Evolutionary conservation across 1,284 basidiomycete genomes (phyloP).

Genomic region (Omphalotus olearius): DNA sequence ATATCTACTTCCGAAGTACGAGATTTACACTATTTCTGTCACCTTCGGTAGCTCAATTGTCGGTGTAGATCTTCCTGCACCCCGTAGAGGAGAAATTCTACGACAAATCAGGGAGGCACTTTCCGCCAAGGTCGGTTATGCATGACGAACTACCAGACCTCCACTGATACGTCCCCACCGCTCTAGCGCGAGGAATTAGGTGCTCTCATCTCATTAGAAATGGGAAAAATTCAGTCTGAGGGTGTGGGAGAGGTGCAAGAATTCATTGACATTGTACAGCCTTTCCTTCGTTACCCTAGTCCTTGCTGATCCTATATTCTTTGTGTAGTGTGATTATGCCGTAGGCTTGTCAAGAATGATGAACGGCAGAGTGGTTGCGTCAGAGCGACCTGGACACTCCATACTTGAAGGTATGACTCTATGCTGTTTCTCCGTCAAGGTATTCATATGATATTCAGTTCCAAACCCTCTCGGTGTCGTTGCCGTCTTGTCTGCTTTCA

Average conservation of each 20-base stretch:
- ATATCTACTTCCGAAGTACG: slow-evolving; percentile 57
- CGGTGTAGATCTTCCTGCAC: slow-evolving; percentile 65
- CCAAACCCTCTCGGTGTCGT: slow-evolving; percentile 92
- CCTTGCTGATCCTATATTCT: slow-evolving; percentile 6
- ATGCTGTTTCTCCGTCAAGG: not conserved
- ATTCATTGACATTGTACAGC: slow-evolving; percentile 83
- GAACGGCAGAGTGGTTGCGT: slow-evolving; percentile 82
- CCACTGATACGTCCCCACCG: slow-evolving; percentile 9
- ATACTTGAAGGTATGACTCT: slow-evolving; percentile 74
- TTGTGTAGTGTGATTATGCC: slow-evolving; percentile 45
- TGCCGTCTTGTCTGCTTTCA: slow-evolving; percentile 90
- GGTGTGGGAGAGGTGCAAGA: slow-evolving; percentile 93
- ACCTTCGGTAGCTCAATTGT: not conserved
- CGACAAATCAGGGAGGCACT: slow-evolving; percentile 85
- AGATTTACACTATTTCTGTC: slow-evolving; percentile 11
- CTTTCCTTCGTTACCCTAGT: not conserved
- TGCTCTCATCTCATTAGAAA: slow-evolving; percentile 82
- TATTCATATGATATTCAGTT: slow-evolving; percentile 40
- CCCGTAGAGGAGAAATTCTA: slow-evolving; percentile 83
- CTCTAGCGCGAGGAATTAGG: slow-evolving; percentile 76
- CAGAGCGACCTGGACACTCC: slow-evolving; percentile 85
- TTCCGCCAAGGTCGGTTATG: slow-evolving; percentile 59
- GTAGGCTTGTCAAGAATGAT: slow-evolving; percentile 90
- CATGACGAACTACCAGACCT: slow-evolving; percentile 2
- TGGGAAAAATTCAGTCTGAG: slow-evolving; percentile 96